Conservation (phyloP, 345 rosid species). For the Eucalyptus curtisii region DNA sequence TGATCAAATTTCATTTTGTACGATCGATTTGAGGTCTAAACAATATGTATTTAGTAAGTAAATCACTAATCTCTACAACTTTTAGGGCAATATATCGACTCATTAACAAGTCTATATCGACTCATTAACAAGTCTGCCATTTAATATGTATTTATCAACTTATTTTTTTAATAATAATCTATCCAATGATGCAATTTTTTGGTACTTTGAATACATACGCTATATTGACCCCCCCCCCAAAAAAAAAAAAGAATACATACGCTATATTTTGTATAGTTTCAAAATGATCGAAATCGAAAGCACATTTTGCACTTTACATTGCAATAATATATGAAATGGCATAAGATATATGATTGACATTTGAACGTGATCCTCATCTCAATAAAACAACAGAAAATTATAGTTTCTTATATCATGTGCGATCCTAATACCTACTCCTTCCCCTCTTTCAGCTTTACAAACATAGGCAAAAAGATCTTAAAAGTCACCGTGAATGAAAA, state of each 20-base stretch:
- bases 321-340: neutral
- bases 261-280: neutral
- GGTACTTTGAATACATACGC: neutral
- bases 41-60: neutral
- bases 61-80: neutral
- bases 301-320: neutral
- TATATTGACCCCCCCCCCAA: neutral
- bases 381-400: neutral
- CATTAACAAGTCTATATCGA: neutral
- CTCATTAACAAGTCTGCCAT: neutral
- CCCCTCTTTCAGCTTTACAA: neutral
- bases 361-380: neutral
- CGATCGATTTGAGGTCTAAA: neutral
- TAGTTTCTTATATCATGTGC: neutral
- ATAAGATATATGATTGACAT: neutral
- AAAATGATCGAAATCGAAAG: neutral
- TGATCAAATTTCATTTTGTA: neutral
- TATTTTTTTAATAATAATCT: neutral
- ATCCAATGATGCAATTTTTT: neutral
- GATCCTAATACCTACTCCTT: neutral
- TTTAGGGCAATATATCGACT: neutral
- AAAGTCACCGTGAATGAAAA: neutral
- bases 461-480: neutral
- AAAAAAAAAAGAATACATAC: neutral
- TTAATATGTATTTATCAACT: neutral